These are phyloP conservation scores for Myxozyma mucilagina DNA, from an alignment of 805 yeast genomes.

Conservation along the genomic window DNA sequence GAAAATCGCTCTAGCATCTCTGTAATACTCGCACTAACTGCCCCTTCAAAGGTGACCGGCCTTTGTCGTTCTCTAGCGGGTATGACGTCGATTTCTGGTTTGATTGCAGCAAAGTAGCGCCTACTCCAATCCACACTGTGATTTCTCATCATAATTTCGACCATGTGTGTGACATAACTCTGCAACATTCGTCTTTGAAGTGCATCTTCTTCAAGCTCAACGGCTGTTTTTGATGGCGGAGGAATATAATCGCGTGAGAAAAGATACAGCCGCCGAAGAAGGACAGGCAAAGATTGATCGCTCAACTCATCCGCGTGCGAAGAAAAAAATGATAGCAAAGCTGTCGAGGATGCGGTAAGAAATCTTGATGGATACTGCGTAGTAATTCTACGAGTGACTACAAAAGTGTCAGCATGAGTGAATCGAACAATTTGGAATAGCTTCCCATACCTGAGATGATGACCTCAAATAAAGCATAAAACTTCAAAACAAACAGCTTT, in stretches of 20 bases:
- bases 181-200: conserved; percentile 64
- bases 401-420: background rate
- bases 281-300: conserved; percentile 44
- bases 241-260: conserved; percentile 55
- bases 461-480: conserved; percentile 68
- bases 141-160: conserved; percentile 45
- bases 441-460: conserved; percentile 44
- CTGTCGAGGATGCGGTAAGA: conserved; percentile 63
- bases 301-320: conserved; percentile 43
- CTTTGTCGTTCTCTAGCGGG: conserved; percentile 35
- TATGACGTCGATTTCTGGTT: conserved; percentile 36
- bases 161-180: conserved; percentile 57
- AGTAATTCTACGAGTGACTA: conserved; percentile 50
- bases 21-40: conserved; percentile 35
- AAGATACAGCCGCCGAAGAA: conserved; percentile 61
- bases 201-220: conserved; percentile 44
- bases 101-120: conserved; percentile 40
- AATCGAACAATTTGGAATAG: background rate
- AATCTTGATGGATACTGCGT: conserved; percentile 80
- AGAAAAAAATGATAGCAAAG: conserved; percentile 55
- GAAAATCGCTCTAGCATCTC: conserved; percentile 45
- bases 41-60: conserved; percentile 33
- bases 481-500: conserved; percentile 51
- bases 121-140: conserved; percentile 38
- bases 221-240: conserved; percentile 48